phyloP scores from a whole-genome alignment of 2,329 filamentous ascomycete species.

The Arthrobotrys sinensis region DNA sequence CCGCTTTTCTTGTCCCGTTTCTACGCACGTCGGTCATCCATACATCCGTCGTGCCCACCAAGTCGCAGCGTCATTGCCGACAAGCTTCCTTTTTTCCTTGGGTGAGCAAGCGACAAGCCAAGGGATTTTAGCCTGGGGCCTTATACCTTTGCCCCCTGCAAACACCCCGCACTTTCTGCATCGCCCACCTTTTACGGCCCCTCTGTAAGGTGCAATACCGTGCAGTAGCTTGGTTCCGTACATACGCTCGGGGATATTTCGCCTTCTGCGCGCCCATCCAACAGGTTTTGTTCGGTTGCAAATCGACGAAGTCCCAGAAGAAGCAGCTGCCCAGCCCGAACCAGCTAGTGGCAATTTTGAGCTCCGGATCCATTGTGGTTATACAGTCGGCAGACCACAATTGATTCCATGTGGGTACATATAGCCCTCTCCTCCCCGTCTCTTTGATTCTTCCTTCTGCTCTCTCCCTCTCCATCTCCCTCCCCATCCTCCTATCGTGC shows the following conservation, averaged over 20 bases:
- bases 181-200: constrained; percentile 25
- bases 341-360: constrained; percentile 39
- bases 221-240: neutral
- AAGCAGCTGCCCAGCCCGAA: constrained; percentile 42
- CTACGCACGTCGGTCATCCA: constrained; percentile 46
- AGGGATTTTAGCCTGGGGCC: constrained; percentile 56
- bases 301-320: constrained; percentile 23
- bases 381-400: constrained; percentile 55
- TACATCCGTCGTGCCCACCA: constrained; percentile 49
- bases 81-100: constrained; percentile 61
- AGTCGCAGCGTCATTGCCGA: constrained; percentile 56
- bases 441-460: constrained; percentile 1
- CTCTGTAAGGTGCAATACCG: constrained; percentile 15
- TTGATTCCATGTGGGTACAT: constrained; percentile 61
- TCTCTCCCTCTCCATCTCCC: constrained; percentile 6
- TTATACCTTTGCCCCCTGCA: constrained; percentile 31
- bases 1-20: constrained; percentile 41
- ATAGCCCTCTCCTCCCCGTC: constrained; percentile 58
- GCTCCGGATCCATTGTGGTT: constrained; percentile 59
- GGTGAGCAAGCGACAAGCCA: constrained; percentile 54
- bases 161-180: constrained; percentile 60
- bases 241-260: constrained; percentile 55
- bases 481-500: constrained; percentile 14
- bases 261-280: constrained; percentile 30
- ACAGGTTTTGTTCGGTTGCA: constrained; percentile 21